Percentiles rank a stretch among this genome's conserved stretches.
Conservation (phyloP, 345 rosid genomes). For the Kernera saxatilis region DNA sequence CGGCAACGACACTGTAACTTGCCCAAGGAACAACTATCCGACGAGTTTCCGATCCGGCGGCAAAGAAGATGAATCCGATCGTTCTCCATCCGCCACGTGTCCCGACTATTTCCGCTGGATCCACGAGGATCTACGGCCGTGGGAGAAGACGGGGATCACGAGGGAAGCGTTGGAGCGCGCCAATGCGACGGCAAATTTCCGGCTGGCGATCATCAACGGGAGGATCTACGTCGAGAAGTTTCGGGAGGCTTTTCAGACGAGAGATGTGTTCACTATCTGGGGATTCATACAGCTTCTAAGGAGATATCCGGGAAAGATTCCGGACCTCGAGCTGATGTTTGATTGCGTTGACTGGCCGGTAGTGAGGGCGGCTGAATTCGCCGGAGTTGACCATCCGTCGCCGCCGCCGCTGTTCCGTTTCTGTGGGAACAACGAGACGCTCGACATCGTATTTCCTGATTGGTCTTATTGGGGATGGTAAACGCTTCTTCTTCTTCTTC, state of each 20-base stretch:
- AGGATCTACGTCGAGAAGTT: constrained; percentile 53
- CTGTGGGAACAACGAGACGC: constrained; percentile 49
- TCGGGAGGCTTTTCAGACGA: constrained; percentile 51
- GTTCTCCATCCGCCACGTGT: constrained; percentile 31
- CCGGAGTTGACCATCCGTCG: constrained; percentile 36
- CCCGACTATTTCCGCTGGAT: constrained; percentile 72
- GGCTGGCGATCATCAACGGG: constrained; percentile 52
- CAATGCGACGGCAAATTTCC: constrained; percentile 49
- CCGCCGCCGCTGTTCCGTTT: constrained; percentile 76
- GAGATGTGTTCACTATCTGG: constrained; percentile 86
- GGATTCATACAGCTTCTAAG: constrained; percentile 79
- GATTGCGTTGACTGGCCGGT: constrained; percentile 80
- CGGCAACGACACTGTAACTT: constrained; percentile 27
- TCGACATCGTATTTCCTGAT: constrained; percentile 74
- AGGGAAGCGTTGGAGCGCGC: constrained; percentile 62
- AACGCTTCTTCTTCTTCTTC: not conserved
- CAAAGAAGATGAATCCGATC: constrained; percentile 39
- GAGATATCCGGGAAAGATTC: constrained; percentile 66
- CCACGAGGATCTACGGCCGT: constrained; percentile 63
- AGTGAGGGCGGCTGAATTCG: constrained; percentile 22
- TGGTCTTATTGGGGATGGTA: constrained; percentile 99
- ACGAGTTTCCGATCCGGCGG: constrained; percentile 16
- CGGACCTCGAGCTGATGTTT: constrained; percentile 82
- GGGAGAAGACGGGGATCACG: constrained; percentile 55
- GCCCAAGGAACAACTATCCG: constrained; percentile 40